A percentile compares a stretch with the other conserved stretches of the same genome.
Evolutionary conservation across 257 asterid genomes (phyloP).

Genomic region (Salvia splendens): DNA sequence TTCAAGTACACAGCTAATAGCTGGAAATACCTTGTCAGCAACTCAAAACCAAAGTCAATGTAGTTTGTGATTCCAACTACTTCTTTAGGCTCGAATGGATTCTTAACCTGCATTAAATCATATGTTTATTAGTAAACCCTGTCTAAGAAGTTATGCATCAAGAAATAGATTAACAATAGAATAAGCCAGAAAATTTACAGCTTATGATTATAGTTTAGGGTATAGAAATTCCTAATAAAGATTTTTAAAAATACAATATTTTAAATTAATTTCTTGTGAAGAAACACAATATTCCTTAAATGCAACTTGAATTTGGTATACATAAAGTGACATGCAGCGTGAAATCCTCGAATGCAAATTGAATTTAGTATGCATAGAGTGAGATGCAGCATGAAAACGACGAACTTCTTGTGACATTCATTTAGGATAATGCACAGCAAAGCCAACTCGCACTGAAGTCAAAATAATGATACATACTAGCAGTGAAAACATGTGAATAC

Average conservation of each 20-base stretch:
- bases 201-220: not conserved
- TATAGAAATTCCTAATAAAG: not conserved
- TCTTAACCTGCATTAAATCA: slow-evolving; percentile 58
- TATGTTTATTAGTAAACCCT: slow-evolving; percentile 21
- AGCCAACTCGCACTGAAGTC: not conserved
- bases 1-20: slow-evolving; percentile 19
- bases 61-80: slow-evolving; percentile 92
- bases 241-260: not conserved
- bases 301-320: slow-evolving; percentile 10
- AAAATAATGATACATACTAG: not conserved
- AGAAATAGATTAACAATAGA: not conserved
- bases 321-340: slow-evolving; percentile 7
- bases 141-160: slow-evolving; percentile 7
- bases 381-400: slow-evolving; percentile 9
- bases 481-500: slow-evolving; percentile 5
- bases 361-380: slow-evolving; percentile 1
- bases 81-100: slow-evolving; percentile 79
- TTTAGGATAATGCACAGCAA: slow-evolving; percentile 2
- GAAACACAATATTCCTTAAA: not conserved
- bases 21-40: slow-evolving; percentile 69
- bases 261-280: not conserved
- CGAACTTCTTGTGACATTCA: not conserved
- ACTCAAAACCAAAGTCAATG: slow-evolving; percentile 90
- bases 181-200: slow-evolving; percentile 2
- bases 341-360: not conserved